Evolutionary conservation across 1,139 yeast genomes (phyloP).

Genomic region (Debaryomyces coudertii): DNA sequence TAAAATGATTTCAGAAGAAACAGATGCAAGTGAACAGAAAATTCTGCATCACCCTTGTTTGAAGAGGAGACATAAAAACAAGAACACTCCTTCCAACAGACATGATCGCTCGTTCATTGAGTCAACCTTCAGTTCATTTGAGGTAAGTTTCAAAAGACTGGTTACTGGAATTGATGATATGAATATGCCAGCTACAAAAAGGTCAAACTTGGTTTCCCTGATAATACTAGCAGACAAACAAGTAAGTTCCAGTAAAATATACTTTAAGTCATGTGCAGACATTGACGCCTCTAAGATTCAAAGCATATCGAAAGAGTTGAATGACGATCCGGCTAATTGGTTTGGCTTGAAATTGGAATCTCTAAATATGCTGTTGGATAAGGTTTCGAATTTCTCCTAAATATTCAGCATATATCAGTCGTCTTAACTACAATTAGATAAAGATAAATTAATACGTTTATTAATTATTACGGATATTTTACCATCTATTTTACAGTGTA

Average conservation of each 20-base stretch:
- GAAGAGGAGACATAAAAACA: conserved; percentile 8
- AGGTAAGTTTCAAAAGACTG: conserved; percentile 12
- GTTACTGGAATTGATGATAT: background rate
- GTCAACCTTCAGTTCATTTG: conserved; percentile 19
- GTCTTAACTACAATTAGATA: background rate
- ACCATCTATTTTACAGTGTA: conserved; percentile 5
- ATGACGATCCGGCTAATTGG: conserved; percentile 24
- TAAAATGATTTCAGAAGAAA: background rate
- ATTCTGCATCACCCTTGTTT: conserved; percentile 4
- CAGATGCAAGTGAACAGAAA: background rate
- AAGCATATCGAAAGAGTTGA: conserved; percentile 14
- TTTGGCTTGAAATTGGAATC: conserved; percentile 21
- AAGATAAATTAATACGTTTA: background rate
- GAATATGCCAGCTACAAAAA: background rate
- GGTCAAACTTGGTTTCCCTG: background rate
- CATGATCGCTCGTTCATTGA: conserved; percentile 1
- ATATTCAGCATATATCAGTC: background rate
- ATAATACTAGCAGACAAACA: background rate
- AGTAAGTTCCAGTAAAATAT: background rate
- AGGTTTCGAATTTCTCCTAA: background rate
- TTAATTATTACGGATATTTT: background rate
- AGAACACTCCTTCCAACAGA: background rate
- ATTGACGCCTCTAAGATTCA: background rate
- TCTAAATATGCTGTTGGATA: conserved; percentile 1
- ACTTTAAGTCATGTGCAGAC: background rate